Evolutionary conservation across 2,329 filamentous ascomycete genomes (phyloP).

Genomic region (Chalara sp.): DNA sequence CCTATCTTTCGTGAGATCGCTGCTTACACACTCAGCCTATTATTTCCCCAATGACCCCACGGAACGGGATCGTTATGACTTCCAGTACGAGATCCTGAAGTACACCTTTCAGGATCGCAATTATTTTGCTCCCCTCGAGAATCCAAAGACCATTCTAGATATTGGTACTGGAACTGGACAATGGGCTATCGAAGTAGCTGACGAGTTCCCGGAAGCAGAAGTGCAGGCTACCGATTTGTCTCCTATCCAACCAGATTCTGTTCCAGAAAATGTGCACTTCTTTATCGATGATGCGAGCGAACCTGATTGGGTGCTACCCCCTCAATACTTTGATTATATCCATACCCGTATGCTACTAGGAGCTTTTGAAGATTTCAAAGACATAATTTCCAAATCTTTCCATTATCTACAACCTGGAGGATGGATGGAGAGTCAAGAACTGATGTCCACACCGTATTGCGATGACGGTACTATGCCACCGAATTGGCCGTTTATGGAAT

Average conservation of each 20-base stretch:
- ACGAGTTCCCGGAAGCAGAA: constrained; percentile 49
- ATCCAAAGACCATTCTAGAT: constrained; percentile 24
- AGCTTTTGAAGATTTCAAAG: constrained; percentile 17
- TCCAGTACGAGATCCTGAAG: constrained; percentile 42
- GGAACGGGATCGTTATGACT: constrained; percentile 42
- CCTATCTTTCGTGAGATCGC: not conserved
- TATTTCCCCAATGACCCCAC: constrained; percentile 39
- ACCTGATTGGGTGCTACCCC: constrained; percentile 38
- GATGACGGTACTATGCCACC: constrained; percentile 34
- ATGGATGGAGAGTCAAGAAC: constrained; percentile 40
- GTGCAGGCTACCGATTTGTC: constrained; percentile 61
- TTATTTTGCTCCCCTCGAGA: constrained; percentile 35
- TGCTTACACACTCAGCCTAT: constrained; percentile 13
- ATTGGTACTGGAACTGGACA: constrained; percentile 47
- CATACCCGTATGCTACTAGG: constrained; percentile 38
- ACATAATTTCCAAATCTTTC: constrained; percentile 15
- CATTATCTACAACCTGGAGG: constrained; percentile 37
- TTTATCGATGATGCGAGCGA: constrained; percentile 41
- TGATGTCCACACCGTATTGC: constrained; percentile 31
- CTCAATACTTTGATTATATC: constrained; percentile 49
- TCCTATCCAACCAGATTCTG: constrained; percentile 57
- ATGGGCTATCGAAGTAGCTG: constrained; percentile 59
- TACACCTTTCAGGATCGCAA: constrained; percentile 26
- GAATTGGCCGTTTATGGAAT: constrained; percentile 19
- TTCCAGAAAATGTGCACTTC: constrained; percentile 69